Conservation (phyloP, 331 rosid species). For the Cydonia oblonga region DNA sequence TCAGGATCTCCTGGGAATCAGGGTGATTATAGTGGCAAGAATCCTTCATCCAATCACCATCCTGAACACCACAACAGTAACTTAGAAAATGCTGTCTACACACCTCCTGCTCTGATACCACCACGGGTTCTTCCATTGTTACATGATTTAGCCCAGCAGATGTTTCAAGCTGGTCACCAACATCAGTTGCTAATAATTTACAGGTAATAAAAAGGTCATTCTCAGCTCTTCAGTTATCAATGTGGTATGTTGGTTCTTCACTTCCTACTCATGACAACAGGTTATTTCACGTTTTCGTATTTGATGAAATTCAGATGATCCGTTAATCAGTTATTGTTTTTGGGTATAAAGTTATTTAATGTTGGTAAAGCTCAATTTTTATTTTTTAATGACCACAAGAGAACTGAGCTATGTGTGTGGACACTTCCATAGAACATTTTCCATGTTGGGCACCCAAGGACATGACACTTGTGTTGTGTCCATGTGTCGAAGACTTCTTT, state of each 20-base stretch:
- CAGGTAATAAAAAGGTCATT: constrained; percentile 30
- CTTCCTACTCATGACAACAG: background rate
- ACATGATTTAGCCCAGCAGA: constrained; percentile 78
- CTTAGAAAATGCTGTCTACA: constrained; percentile 62
- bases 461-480: background rate
- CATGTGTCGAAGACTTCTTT: background rate
- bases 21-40: constrained; percentile 48
- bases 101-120: constrained; percentile 92
- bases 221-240: background rate
- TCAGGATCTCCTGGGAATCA: constrained; percentile 76
- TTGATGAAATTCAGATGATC: background rate
- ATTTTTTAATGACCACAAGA: background rate
- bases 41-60: constrained; percentile 46
- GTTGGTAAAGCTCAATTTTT: background rate
- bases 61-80: constrained; percentile 47
- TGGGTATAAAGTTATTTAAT: background rate
- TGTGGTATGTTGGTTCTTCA: background rate
- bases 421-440: background rate
- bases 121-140: constrained; percentile 77
- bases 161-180: constrained; percentile 92
- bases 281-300: background rate
- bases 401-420: background rate
- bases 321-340: background rate
- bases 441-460: background rate
- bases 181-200: constrained; percentile 69